Evolutionary conservation across 2,329 filamentous ascomycete species (phyloP), one percentile per base, ranked within the genome.

Genomic region (Fusarium verticillioides): DNA sequence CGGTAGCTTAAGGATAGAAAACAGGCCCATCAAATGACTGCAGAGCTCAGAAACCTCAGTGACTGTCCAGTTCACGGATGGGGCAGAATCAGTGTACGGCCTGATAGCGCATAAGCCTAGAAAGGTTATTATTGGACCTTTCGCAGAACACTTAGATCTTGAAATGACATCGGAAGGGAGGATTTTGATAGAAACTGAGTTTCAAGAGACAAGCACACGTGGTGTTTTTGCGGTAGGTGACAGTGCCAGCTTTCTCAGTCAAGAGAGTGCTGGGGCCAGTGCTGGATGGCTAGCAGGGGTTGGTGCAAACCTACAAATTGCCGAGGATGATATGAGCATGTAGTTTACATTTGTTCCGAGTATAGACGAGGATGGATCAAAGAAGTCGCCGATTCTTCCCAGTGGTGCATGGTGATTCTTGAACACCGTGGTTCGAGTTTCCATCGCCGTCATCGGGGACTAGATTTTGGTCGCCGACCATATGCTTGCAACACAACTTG

Each of bases 221-320:
- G 66, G 64, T 1, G 13, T 69, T 7, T 69, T 52, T 13, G 58
- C 58, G 2, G 36, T 37, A 4, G 58, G 65, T 4, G 32, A 50
- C 8, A 47, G 64, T 7, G 64, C 50, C 15, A 16, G 23, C 4
- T 21, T 9, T 1, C 4, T 53, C 11, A 21, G 26, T 26, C 26
- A n/a, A 12, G 21, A 37, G 11, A 15, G 8, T 2, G 9, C n/a
- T 5, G 36, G 21, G 4, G 37, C 37, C 0, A 39, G 12, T 10
- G 13, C 18, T 7, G 50, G 65, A 5, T 18, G 30, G 13, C 3
- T 16, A 5, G 58, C 26, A 18, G 59, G 65, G 7, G 21, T 68
- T 11, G 63, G 63, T 4, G 46, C 40, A 4, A 68, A 53, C 21
- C 9, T 68, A 2, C 63, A 62, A 21, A 68, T 68, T 28, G 63